A percentile compares a stretch with the other conserved stretches of the same genome.
Evolutionary conservation across 148 eudicot species (phyloP).

Genomic region (Cornus kousa): DNA sequence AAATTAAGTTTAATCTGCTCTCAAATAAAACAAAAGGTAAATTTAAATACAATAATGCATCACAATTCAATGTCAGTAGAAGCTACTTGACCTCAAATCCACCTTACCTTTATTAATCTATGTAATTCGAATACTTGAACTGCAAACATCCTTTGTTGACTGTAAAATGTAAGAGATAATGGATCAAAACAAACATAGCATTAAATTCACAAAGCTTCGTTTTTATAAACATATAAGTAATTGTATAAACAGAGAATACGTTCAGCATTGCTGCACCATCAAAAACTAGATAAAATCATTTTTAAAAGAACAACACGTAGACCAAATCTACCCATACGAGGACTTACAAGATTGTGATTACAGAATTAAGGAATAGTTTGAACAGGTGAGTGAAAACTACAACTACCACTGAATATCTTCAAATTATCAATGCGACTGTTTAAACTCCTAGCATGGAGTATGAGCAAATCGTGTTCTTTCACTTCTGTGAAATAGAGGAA

Average conservation of each 20-base stretch:
- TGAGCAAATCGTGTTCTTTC: no score
- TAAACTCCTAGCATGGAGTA: no score
- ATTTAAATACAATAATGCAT: background rate
- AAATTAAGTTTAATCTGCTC: background rate
- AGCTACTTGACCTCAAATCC: background rate
- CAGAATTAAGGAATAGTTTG: background rate
- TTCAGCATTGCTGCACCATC: conserved; percentile 5
- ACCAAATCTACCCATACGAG: conserved; percentile 2
- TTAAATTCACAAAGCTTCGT: conserved; percentile 1
- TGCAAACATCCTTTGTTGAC: conserved; percentile 87
- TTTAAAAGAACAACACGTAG: background rate
- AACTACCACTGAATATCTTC: background rate
- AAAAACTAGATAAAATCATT: conserved; percentile 3
- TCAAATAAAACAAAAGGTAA: background rate
- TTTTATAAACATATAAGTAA: background rate
- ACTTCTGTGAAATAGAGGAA: background rate
- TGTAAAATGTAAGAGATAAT: conserved; percentile 40
- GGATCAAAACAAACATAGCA: conserved; percentile 18
- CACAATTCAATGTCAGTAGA: background rate
- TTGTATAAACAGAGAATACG: conserved; percentile 2
- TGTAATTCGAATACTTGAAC: conserved; percentile 97
- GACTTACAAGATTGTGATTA: background rate
- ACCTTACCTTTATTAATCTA: conserved; percentile 75
- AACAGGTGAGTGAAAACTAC: background rate
- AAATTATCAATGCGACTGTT: background rate